These are phyloP conservation scores for Trametes cubensis DNA, from an alignment of 768 basidiomycete species.

Conservation along the genomic window DNA sequence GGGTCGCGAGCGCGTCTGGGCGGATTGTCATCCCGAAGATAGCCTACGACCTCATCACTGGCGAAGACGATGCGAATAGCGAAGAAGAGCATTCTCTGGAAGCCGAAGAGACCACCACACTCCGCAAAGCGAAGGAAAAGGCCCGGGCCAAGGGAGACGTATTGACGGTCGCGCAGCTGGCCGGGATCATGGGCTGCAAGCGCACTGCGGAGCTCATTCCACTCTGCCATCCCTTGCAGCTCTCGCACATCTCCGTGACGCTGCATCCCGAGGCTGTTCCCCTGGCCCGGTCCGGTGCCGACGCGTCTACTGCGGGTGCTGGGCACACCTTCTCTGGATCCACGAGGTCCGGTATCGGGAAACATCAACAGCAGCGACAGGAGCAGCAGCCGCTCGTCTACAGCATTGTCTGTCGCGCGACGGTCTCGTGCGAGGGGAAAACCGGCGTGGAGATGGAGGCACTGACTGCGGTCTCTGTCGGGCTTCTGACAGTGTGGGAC, in stretches of 20 bases:
- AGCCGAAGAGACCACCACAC: slow-evolving; percentile 12
- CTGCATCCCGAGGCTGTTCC: slow-evolving; percentile 50
- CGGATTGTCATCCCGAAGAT: slow-evolving; percentile 65
- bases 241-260: slow-evolving; percentile 69
- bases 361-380: not conserved
- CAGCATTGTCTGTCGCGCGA: slow-evolving; percentile 65
- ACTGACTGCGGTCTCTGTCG: slow-evolving; percentile 77
- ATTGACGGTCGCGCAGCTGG: slow-evolving; percentile 77
- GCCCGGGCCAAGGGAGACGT: slow-evolving; percentile 67
- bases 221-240: slow-evolving; percentile 80
- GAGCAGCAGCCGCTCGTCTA: slow-evolving; percentile 33
- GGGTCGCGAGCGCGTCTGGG: slow-evolving; percentile 76
- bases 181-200: slow-evolving; percentile 88
- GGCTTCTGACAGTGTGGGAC: slow-evolving; percentile 85
- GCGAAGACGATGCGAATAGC: slow-evolving; percentile 20
- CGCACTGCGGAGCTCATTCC: slow-evolving; percentile 83
- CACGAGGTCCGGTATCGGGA: slow-evolving; percentile 24
- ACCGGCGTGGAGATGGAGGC: slow-evolving; percentile 96
- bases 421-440: slow-evolving; percentile 74
- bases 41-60: slow-evolving; percentile 67
- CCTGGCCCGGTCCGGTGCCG: slow-evolving; percentile 22
- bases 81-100: not conserved
- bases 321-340: slow-evolving; percentile 6
- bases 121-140: slow-evolving; percentile 49
- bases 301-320: slow-evolving; percentile 16